Percentiles rank a stretch among this genome's conserved stretches.
Evolutionary conservation across 169 alveolate species (phyloP).

Genomic region (Besnoitia besnoiti): DNA sequence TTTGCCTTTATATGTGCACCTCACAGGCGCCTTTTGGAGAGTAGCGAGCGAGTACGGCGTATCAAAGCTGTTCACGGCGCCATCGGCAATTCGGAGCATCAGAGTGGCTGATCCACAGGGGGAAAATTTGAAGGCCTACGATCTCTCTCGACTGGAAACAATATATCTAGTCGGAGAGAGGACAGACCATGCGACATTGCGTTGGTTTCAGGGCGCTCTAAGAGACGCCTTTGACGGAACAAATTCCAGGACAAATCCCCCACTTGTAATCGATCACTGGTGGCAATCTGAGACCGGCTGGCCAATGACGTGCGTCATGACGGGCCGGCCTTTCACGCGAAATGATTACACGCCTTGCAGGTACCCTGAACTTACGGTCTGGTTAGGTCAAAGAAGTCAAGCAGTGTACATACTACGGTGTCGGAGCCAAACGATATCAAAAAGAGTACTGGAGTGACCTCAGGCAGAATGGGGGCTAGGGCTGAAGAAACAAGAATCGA

Average conservation of each 20-base stretch:
- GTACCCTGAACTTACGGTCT: no score
- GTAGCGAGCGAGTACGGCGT: constrained; percentile 86
- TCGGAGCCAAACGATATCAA: no score
- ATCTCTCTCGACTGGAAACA: constrained; percentile 71
- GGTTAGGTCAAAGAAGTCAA: no score
- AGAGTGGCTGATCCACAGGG: constrained; percentile 88
- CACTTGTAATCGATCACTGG: constrained; percentile 88
- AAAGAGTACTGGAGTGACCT: no score
- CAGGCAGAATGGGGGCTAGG: no score
- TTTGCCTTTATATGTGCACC: no score
- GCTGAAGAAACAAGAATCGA: no score
- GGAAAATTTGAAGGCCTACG: constrained; percentile 73
- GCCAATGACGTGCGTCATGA: constrained; percentile 86
- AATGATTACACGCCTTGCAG: not conserved
- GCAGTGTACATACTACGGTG: no score
- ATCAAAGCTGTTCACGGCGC: constrained; percentile 92
- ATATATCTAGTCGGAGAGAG: constrained; percentile 89
- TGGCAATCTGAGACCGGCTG: constrained; percentile 97
- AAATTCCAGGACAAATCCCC: not conserved
- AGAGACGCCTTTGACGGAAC: constrained; percentile 61
- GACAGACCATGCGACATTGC: constrained; percentile 86
- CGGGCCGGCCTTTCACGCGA: constrained; percentile 71
- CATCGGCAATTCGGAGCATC: constrained; percentile 93
- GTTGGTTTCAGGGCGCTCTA: constrained; percentile 80
- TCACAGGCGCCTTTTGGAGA: constrained; percentile 82